Conservation (phyloP, 345 rosid species). For the Sapria himalayana region DNA sequence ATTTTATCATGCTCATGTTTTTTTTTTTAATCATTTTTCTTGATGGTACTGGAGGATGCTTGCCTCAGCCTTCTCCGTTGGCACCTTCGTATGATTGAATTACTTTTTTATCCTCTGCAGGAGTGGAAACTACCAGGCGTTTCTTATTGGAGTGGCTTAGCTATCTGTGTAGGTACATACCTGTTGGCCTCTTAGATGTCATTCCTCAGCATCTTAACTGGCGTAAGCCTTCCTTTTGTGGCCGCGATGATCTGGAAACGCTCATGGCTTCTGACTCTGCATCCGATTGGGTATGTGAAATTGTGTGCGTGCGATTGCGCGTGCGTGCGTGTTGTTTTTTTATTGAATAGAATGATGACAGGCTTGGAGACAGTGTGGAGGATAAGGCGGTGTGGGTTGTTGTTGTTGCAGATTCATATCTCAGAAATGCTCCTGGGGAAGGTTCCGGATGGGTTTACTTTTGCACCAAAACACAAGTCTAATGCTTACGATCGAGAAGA, state of each 20-base stretch:
- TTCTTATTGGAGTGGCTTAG: slow-evolving; percentile 91
- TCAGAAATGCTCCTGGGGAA: slow-evolving; percentile 89
- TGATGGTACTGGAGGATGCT: too few species aligned
- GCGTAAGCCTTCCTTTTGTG: slow-evolving; percentile 80
- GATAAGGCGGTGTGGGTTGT: too few species aligned
- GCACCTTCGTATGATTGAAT: too few species aligned
- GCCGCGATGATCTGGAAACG: slow-evolving; percentile 95
- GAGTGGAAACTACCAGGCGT: slow-evolving; percentile 83
- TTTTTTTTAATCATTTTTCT: too few species aligned
- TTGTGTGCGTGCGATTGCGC: too few species aligned
- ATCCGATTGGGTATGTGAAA: slow-evolving; percentile 78
- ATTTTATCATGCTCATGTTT: too few species aligned
- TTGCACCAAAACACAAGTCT: slow-evolving; percentile 86
- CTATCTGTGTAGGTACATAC: slow-evolving; percentile 65
- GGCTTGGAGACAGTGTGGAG: too few species aligned
- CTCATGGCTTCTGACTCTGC: slow-evolving; percentile 89
- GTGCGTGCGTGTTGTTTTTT: too few species aligned
- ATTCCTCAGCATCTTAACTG: slow-evolving; percentile 64
- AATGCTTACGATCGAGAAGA: slow-evolving; percentile 77
- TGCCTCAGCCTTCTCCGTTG: too few species aligned
- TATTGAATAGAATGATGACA: too few species aligned
- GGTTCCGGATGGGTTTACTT: slow-evolving; percentile 81
- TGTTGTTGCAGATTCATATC: slow-evolving; percentile 37
- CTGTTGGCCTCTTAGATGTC: slow-evolving; percentile 74
- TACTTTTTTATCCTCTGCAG: slow-evolving; percentile 20